Evolutionary conservation across 2,329 filamentous ascomycete species (phyloP), one percentile per base, ranked within the genome.

Genomic region (Zopfia rhizophila): DNA sequence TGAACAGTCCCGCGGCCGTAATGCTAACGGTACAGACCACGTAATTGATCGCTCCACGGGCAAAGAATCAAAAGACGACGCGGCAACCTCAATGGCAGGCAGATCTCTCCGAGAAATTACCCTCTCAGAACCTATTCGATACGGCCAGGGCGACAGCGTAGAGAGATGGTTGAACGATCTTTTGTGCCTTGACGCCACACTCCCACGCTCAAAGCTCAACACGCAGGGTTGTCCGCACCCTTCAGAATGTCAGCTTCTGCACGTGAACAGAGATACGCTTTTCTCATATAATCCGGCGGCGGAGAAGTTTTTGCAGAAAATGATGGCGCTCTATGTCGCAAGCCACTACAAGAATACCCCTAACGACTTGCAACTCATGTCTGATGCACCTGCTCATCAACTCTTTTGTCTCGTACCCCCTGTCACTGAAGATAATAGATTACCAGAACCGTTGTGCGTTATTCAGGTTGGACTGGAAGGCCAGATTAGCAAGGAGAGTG

Each of bases 271-370:
- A 44, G 94, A 99, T 74, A 97, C 93, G 7, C 83, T 99, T 11
- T 99, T 99, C 77, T 97, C 93, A 10, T 99, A 95, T 78, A 94
- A 99, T 64, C 91, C 92, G 3, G 91, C 97, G 14, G 95, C 94
- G 2, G 94, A 99, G 71, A 94, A 92, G 66, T 97, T 99, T 75
- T 76, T 99, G 43, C 94, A 99, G 70, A 91, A 96, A 63, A 97
- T 99, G 91, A 93, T 99, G 74, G 91, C 92, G 1, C 82, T 99
- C 2, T 99, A 97, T 62, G 95, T 99, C 19, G 91, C 94, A 19
- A 96, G 91, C 60, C 91, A 96, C 72, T 97, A 99, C 80, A 97
- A 97, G 74, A 99, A 99, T 74, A 91, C 92, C 0, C 94, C 94
- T 0, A 96, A 99, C 63, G 94, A 99, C 64, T 81, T 99, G n/a